Evolutionary conservation across 2,329 filamentous ascomycete genomes (phyloP).

Genomic region (Xylaria sp.): DNA sequence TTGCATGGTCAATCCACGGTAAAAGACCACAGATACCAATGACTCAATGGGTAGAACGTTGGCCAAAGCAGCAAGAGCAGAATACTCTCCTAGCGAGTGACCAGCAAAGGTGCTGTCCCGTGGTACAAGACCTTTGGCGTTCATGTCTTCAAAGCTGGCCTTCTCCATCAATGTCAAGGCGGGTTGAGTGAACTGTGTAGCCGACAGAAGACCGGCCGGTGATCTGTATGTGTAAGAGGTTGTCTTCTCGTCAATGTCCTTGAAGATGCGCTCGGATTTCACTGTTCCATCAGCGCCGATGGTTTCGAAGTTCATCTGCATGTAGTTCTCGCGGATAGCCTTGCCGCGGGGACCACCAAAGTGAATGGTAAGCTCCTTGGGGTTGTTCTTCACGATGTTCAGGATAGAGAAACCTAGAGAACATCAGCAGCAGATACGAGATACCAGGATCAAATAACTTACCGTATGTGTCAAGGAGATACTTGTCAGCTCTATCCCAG

Average conservation of each 20-base stretch:
- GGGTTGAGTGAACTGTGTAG: conserved; percentile 97
- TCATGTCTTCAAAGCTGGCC: conserved; percentile 93
- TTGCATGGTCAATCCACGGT: conserved; percentile 98
- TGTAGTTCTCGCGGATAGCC: conserved; percentile 97
- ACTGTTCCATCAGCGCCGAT: conserved; percentile 84
- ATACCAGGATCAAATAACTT: conserved; percentile 33
- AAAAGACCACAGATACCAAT: conserved; percentile 97
- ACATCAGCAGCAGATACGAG: conserved; percentile 7
- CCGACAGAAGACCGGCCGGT: conserved; percentile 87
- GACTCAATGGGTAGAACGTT: conserved; percentile 99
- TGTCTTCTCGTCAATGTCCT: conserved; percentile 88
- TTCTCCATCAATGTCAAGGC: conserved; percentile 99
- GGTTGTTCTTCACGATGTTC: conserved; percentile 99
- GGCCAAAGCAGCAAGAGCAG: conserved; percentile 87
- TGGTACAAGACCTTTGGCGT: conserved; percentile 90
- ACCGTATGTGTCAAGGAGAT: conserved; percentile 98
- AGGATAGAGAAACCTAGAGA: conserved; percentile 81
- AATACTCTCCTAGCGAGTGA: conserved; percentile 97
- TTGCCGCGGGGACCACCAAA: conserved; percentile 96
- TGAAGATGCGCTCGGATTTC: conserved; percentile 99
- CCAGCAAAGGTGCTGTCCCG: conserved; percentile 96
- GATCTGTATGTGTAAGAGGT: conserved; percentile 96
- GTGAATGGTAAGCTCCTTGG: conserved; percentile 96
- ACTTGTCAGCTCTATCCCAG: conserved; percentile 95
- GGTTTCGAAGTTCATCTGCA: conserved; percentile 99